Evolutionary conservation across 495 filamentous ascomycete species (phyloP), one percentile per base, ranked within the genome.

Genomic region (Hypoxylon intermedium): DNA sequence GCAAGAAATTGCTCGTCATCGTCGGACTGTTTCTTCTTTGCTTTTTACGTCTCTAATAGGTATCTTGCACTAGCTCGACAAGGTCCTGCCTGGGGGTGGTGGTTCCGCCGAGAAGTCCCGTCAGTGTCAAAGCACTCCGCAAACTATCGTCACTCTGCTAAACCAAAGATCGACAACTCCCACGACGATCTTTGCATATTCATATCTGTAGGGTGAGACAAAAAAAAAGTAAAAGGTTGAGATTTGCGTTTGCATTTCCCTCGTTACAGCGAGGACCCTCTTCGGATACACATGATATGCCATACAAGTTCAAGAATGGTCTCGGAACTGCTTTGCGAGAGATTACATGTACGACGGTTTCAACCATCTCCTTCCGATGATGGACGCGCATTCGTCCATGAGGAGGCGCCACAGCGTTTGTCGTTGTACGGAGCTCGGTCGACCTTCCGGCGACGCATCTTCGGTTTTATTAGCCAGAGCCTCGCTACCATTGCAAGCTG

Each of bases 141-240:
- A 48, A 47, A 47, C 23, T 6, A 41, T 49, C 51, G 19, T 45
- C 20, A 40, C 33, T 13, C 21, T 33, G 11, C 59, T 53, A 47
- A 31, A 18, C 53, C 53, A 38, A 57, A 63, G 40, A 53, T 26
- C 34, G 53, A 49, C 40, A 53, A 49, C 19, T 30, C 47, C 45
- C 28, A 18, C 56, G 53, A 15, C 18, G 60, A 63, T 58, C 60
- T 43, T 33, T 26, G 18, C 26, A 44, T 43, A 30, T 33, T 19
- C 30, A 49, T 44, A 33, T 48, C n/a, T 41, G 38, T 24, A 19
- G 40, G 53, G 36, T 36, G 20, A 44, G 53, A 44, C 33, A 56
- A n/a, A 57, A 43, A 26, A 43, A 57, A 37, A 36, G 45, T 28
- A 30, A 49, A 20, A 7, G 24, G 34, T n/a, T 36, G 20, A 21